phyloP scores from a whole-genome alignment of 805 yeast species.

The Ogataea angusta region DNA sequence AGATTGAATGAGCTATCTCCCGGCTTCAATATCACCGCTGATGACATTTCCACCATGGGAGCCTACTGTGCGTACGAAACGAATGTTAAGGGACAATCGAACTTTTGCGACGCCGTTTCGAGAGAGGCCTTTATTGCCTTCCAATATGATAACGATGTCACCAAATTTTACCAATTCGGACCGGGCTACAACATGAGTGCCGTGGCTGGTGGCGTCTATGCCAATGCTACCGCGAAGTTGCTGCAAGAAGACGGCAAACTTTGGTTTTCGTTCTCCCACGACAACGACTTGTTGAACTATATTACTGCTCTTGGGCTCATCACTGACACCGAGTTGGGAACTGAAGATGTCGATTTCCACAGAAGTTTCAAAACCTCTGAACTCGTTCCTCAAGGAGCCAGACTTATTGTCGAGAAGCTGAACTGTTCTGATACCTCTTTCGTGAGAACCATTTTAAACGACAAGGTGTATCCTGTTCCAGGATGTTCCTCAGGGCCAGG shows the following conservation, averaged over 20 bases:
- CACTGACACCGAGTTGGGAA: slow-evolving; percentile 37
- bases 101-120: slow-evolving; percentile 62
- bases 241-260: slow-evolving; percentile 22
- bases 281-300: slow-evolving; percentile 55
- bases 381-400: slow-evolving; percentile 51
- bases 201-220: slow-evolving; percentile 55
- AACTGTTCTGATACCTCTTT: slow-evolving; percentile 33
- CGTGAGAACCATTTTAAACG: slow-evolving; percentile 48
- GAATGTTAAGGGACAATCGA: slow-evolving; percentile 62
- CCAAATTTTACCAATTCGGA: slow-evolving; percentile 55
- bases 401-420: slow-evolving; percentile 44
- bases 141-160: slow-evolving; percentile 55
- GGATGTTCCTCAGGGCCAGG: slow-evolving; percentile 53
- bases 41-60: slow-evolving; percentile 51
- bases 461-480: slow-evolving; percentile 49
- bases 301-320: slow-evolving; percentile 61
- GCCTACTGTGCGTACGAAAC: slow-evolving; percentile 68
- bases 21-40: slow-evolving; percentile 45
- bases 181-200: slow-evolving; percentile 56
- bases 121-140: slow-evolving; percentile 59
- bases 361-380: slow-evolving; percentile 39
- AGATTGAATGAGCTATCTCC: slow-evolving; percentile 52
- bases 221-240: slow-evolving; percentile 38
- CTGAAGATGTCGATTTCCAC: slow-evolving; percentile 40
- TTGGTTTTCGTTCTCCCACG: slow-evolving; percentile 70